Evolutionary conservation across 2,329 filamentous ascomycete species (phyloP).

Genomic region (Claviceps lovelessii): DNA sequence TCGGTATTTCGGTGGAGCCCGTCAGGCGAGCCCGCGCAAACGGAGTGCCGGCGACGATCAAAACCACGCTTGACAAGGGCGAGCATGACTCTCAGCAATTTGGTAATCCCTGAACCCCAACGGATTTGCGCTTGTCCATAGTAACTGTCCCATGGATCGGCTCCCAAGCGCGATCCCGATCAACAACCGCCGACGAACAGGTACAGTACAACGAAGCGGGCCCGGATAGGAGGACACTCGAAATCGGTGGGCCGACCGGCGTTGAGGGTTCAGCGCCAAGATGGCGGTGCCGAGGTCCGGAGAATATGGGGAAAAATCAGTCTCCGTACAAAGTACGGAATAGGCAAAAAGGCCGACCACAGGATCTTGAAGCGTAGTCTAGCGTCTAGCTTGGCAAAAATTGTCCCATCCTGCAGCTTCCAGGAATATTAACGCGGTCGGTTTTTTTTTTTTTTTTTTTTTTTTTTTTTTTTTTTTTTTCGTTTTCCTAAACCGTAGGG

Average conservation of each 20-base stretch:
- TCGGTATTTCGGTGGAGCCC: background rate
- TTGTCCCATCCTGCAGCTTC: background rate
- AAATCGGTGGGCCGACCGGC: background rate
- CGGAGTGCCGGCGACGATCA: background rate
- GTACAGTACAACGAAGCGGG: background rate
- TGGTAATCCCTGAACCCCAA: background rate
- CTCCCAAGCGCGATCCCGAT: background rate
- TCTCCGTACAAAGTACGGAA: background rate
- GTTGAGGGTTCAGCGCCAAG: background rate
- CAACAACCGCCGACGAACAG: background rate
- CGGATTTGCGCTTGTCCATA: background rate
- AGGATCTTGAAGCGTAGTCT: background rate
- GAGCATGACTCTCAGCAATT: background rate
- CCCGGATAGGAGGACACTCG: background rate
- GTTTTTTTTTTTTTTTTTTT: too few species aligned
- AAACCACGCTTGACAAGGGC: background rate
- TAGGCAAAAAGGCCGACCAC: background rate
- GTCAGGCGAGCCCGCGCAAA: background rate
- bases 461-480: too few species aligned
- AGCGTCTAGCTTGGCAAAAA: background rate
- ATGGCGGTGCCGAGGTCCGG: slow-evolving; percentile 3
- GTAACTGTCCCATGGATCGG: background rate
- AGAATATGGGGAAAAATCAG: background rate
- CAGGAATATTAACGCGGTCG: background rate
- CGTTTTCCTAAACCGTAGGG: too few species aligned